phyloP scores from a whole-genome alignment of 352 stramenopile species.

The Hyaloperonospora arabidopsidis region DNA sequence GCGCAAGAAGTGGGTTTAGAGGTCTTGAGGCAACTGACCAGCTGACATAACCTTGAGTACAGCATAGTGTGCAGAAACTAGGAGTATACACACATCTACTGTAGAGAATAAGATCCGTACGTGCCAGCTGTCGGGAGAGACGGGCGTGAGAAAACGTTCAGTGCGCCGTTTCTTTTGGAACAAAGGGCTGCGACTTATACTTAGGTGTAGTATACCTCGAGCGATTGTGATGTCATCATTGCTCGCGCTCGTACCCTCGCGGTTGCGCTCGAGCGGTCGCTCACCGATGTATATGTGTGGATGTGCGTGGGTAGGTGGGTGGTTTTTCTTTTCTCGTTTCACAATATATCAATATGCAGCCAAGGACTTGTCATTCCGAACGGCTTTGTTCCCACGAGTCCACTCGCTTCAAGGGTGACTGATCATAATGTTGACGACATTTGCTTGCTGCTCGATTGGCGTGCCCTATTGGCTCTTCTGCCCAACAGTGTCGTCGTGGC shows the following conservation, averaged over 20 bases:
- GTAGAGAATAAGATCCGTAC: constrained; percentile 29
- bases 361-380: constrained; percentile 27
- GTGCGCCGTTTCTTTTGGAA: constrained; percentile 6
- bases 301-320: background rate
- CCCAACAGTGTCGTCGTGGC: background rate
- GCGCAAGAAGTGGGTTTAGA: background rate
- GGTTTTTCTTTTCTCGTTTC: background rate
- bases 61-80: background rate
- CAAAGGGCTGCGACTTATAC: too few species aligned
- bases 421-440: constrained; percentile 7
- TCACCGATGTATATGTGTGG: background rate
- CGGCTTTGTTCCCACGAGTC: constrained; percentile 18
- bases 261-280: background rate
- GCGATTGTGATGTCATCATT: background rate
- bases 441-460: constrained; percentile 16
- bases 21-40: background rate
- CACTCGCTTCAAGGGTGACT: constrained; percentile 21
- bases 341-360: background rate
- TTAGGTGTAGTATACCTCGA: too few species aligned
- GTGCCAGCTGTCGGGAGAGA: constrained; percentile 14
- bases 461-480: constrained; percentile 26
- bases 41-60: background rate
- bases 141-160: constrained; percentile 28
- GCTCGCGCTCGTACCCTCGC: constrained; percentile 1
- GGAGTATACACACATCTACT: background rate